Evolutionary conservation across 208 protist species (phyloP).

Genomic region (Crithidia acanthocephali): DNA sequence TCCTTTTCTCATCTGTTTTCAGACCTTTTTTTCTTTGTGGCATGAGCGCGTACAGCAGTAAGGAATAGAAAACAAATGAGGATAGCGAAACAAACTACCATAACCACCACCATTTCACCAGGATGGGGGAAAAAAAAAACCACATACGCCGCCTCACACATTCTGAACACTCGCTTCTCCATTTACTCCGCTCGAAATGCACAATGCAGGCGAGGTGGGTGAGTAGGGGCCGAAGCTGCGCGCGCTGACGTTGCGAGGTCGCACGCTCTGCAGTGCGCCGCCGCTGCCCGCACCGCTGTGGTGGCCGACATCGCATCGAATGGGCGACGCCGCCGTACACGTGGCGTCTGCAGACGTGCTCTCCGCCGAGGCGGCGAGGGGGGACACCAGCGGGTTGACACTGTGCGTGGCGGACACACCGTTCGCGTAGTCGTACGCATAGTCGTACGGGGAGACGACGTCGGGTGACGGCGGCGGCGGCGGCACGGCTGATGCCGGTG

Average conservation of each 20-base stretch:
- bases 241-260: conserved; percentile 3
- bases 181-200: background rate
- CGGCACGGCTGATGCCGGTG: no score
- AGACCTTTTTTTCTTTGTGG: background rate
- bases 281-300: background rate
- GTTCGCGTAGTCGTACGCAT: background rate
- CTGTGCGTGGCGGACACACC: background rate
- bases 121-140: background rate
- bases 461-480: no score
- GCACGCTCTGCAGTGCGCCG: conserved; percentile 12
- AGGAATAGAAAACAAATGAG: background rate
- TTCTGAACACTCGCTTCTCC: background rate
- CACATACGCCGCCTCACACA: background rate
- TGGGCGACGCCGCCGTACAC: background rate
- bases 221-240: background rate
- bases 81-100: conserved; percentile 1
- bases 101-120: no score
- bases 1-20: no score
- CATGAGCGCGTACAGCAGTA: no score
- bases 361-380: background rate
- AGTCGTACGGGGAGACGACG: background rate
- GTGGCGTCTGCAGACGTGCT: background rate
- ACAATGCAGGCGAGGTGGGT: background rate
- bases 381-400: background rate
- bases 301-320: background rate